Conservation (phyloP, 306 rosid genomes). For the Medicago lupulina region DNA sequence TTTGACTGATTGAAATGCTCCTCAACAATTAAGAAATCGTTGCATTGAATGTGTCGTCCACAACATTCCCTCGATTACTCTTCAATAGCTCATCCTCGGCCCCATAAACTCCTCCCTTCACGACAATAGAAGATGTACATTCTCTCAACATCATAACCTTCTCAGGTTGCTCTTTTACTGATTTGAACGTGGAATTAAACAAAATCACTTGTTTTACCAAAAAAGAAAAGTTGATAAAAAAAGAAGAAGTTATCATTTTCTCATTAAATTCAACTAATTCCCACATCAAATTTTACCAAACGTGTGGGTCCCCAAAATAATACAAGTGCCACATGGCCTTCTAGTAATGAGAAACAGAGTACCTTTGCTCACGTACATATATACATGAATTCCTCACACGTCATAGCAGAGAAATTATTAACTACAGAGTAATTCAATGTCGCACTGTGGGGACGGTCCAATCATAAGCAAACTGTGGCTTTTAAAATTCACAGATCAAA, state of each 20-base stretch:
- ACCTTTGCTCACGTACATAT: conserved; percentile 32
- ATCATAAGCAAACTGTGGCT: not conserved
- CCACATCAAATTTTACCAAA: conserved; percentile 45
- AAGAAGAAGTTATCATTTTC: not conserved
- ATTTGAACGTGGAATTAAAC: too few relatives aligned
- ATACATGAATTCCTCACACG: conserved; percentile 39
- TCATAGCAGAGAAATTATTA: not conserved
- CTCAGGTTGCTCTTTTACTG: too few relatives aligned
- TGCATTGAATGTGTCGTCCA: too few relatives aligned
- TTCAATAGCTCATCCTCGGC: too few relatives aligned
- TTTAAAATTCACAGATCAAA: not conserved
- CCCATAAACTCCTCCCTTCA: too few relatives aligned
- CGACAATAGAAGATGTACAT: too few relatives aligned
- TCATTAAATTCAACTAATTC: conserved; percentile 32
- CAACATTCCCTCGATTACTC: too few relatives aligned
- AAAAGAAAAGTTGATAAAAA: too few relatives aligned
- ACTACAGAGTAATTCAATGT: not conserved
- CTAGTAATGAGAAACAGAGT: conserved; percentile 35
- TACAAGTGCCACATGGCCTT: conserved; percentile 48
- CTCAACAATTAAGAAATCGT: too few relatives aligned
- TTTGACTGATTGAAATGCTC: too few relatives aligned
- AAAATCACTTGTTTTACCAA: too few relatives aligned
- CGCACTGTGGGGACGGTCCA: conserved; percentile 3
- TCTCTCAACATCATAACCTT: too few relatives aligned
- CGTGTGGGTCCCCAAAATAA: conserved; percentile 26